These are phyloP conservation scores for Bipolaris bicolor DNA, from an alignment of 2,329 filamentous ascomycete genomes.

Conservation along the genomic window DNA sequence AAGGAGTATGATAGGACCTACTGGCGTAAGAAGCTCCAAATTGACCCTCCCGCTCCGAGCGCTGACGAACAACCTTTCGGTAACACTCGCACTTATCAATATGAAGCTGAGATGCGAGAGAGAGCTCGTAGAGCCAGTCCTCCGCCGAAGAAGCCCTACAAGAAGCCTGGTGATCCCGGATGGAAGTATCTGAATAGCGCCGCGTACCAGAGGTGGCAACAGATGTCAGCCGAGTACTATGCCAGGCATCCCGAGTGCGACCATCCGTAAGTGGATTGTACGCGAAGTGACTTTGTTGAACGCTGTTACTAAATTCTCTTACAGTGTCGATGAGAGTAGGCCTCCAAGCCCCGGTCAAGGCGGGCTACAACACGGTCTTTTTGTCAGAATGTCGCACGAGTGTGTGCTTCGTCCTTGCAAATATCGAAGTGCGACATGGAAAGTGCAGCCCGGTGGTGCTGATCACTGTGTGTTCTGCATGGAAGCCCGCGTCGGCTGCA, in stretches of 20 bases:
- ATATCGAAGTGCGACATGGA: slow-evolving; percentile 2
- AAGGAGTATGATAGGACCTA: slow-evolving; percentile 17
- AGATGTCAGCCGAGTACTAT: not conserved
- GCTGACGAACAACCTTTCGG: not conserved
- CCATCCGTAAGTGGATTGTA: slow-evolving; percentile 1
- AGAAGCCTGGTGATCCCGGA: slow-evolving; percentile 3
- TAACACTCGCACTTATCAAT: not conserved
- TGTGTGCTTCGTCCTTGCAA: slow-evolving; percentile 10
- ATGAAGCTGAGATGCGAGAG: slow-evolving; percentile 5
- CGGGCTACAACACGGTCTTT: slow-evolving; percentile 12
- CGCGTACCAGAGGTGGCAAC: slow-evolving; percentile 14
- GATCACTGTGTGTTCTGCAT: slow-evolving; percentile 23
- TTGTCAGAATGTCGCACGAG: slow-evolving; percentile 19
- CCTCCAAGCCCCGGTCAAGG: not conserved
- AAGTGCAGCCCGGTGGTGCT: slow-evolving; percentile 1
- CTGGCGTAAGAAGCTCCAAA: not conserved
- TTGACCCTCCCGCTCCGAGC: not conserved
- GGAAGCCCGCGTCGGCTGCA: not conserved
- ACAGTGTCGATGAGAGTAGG: not conserved
- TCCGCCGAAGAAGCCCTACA: slow-evolving; percentile 14
- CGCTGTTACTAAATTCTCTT: not conserved
- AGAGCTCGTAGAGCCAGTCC: slow-evolving; percentile 1
- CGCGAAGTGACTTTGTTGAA: not conserved
- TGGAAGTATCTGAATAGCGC: slow-evolving; percentile 7
- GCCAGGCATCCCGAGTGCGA: slow-evolving; percentile 12